Conservation (phyloP, 2,329 filamentous ascomycete species). For the Cucurbitaria berberidis region DNA sequence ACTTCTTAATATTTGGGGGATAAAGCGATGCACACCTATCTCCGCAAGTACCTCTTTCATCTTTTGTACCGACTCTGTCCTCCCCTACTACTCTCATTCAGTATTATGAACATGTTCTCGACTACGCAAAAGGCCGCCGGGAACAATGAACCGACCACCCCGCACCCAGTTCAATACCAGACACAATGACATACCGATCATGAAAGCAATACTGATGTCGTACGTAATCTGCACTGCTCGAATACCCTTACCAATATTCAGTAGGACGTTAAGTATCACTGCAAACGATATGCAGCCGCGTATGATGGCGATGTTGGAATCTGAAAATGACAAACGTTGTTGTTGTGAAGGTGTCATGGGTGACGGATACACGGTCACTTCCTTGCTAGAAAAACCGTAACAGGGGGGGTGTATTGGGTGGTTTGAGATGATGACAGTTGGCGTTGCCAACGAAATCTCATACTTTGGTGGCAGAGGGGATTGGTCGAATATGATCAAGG, state of each 20-base stretch:
- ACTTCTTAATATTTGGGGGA: too few relatives aligned
- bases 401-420: too few relatives aligned
- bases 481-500: neutral
- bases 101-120: too few relatives aligned
- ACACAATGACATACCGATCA: neutral
- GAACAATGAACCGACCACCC: neutral
- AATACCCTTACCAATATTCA: neutral
- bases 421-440: neutral
- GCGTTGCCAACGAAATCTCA: neutral
- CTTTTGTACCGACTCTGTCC: too few relatives aligned
- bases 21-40: too few relatives aligned
- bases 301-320: slow-evolving; percentile 1
- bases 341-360: neutral
- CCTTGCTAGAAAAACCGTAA: too few relatives aligned
- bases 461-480: neutral
- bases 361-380: neutral
- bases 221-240: neutral
- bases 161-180: neutral
- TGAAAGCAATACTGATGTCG: neutral
- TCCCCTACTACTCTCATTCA: too few relatives aligned
- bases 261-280: neutral
- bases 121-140: neutral
- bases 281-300: neutral
- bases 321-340: neutral
- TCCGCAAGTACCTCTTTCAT: too few relatives aligned